Conservation (phyloP, 2,329 filamentous ascomycete genomes). For the Fusarium cyanostomum region DNA sequence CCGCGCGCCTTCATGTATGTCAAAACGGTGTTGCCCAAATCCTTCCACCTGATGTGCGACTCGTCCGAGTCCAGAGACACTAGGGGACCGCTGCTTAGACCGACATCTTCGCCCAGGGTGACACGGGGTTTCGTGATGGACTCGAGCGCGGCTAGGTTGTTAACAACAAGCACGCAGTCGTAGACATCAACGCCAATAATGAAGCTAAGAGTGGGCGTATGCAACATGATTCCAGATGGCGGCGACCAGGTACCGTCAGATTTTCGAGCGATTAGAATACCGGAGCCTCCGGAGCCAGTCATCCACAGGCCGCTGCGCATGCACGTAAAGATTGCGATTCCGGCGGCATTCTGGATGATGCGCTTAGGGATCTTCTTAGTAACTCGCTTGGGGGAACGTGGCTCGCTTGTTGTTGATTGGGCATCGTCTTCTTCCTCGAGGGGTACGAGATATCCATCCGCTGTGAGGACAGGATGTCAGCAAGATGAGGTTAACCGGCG, state of each 20-base stretch:
- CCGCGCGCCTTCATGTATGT: conserved; percentile 68
- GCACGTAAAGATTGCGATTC: conserved; percentile 92
- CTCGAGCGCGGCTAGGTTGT: conserved; percentile 84
- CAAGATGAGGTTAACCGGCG: conserved; percentile 10
- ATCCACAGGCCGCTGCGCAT: conserved; percentile 95
- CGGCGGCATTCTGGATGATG: conserved; percentile 89
- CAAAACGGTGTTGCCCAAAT: conserved; percentile 64
- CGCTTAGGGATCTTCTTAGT: conserved; percentile 84
- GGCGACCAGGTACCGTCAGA: conserved; percentile 91
- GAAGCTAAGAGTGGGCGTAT: conserved; percentile 89
- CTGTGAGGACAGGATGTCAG: conserved; percentile 48
- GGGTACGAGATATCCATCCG: conserved; percentile 65
- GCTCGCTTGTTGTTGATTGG: conserved; percentile 45
- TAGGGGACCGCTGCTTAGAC: conserved; percentile 79
- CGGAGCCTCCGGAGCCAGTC: conserved; percentile 89
- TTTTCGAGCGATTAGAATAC: conserved; percentile 83
- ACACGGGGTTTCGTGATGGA: conserved; percentile 82
- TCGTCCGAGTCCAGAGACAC: conserved; percentile 63
- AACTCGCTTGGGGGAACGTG: conserved; percentile 64
- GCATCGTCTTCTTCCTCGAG: conserved; percentile 51
- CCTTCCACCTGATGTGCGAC: conserved; percentile 60
- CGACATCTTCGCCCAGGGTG: conserved; percentile 84
- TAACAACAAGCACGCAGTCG: conserved; percentile 93
- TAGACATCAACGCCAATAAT: conserved; percentile 94
- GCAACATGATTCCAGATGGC: conserved; percentile 88